Evolutionary conservation across 1,139 yeast species (phyloP), one percentile per base, ranked within the genome.

Genomic region (Blastobotrys proliferans): DNA sequence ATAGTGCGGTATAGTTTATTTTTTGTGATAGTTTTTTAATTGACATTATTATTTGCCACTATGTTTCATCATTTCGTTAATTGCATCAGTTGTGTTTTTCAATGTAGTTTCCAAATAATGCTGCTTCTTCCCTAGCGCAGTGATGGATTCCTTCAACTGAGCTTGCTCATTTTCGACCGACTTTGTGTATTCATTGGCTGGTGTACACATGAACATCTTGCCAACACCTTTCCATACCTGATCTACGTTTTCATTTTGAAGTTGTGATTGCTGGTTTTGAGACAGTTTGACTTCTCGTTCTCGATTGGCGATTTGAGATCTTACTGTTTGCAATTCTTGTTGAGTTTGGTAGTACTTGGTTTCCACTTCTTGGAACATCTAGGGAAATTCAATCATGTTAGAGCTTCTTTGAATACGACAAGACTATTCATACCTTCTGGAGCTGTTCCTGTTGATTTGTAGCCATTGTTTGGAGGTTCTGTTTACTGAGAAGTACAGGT

Each of bases 181-280:
- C 13, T 62, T 57, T 43, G 75, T 61, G 60, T 85, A 84, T 2
- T 68, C 63, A 9, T 62, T 55, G 2, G 69, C 70, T 19, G 73
- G 67, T 25, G 65, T 64, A 17, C 53, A 45, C 44, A 63, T 40
- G 45, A 66, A 66, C 49, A 87, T 77, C 64, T 83, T 83, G 18
- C 96, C 96, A 24, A 86, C 76, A 2, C 95, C 87, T 58, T 85
- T 79, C 94, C 95, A 88, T 4, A 88, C 90, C 2, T 62, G 60
- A 17, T 63, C 61, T 4, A 58, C 56, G 3, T 63, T 63, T 19
- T 63, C 60, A 41, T 77, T 71, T 34, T 68, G 68, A 46, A 86
- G 67, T 51, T 81, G 81, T 34, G 69, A 56, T 26, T 72, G 67
- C 8, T 94, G 81, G 35, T 77, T 68, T 18, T 74, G 73, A 26